Conservation (phyloP, 2,329 filamentous ascomycete species). For the Pseudopyrenochaeta lycopersici region DNA sequence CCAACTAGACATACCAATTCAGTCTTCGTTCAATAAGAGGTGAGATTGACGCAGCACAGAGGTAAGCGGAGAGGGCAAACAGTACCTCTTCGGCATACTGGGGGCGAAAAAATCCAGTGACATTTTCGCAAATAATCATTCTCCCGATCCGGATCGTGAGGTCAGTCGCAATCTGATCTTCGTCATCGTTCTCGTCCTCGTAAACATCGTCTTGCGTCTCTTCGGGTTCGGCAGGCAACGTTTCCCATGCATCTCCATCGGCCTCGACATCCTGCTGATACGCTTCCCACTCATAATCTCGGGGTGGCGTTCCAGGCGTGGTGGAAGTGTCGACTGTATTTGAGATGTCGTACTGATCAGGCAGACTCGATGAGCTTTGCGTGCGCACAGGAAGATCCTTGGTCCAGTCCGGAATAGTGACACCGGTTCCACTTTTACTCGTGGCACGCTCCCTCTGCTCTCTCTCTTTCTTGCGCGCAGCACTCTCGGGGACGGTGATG, state of each 20-base stretch:
- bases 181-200: constrained; percentile 50
- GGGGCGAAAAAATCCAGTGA: constrained; percentile 49
- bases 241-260: constrained; percentile 48
- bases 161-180: constrained; percentile 49
- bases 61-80: constrained; percentile 22
- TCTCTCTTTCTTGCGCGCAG: constrained; percentile 48
- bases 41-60: constrained; percentile 7
- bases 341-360: constrained; percentile 38
- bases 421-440: constrained; percentile 36
- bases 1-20: constrained; percentile 43
- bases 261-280: constrained; percentile 51
- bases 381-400: constrained; percentile 47
- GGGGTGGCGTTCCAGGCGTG: constrained; percentile 47
- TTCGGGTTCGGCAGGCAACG: constrained; percentile 47
- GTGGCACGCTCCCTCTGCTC: constrained; percentile 37
- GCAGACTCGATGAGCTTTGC: constrained; percentile 32
- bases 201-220: constrained; percentile 49
- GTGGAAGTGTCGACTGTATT: constrained; percentile 41
- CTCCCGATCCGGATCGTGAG: constrained; percentile 49
- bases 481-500: constrained; percentile 50
- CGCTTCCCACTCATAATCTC: constrained; percentile 51
- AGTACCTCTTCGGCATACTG: constrained; percentile 53
- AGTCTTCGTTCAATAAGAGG: constrained; percentile 25
- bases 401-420: constrained; percentile 46
- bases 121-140: constrained; percentile 52